phyloP scores from a whole-genome alignment of 2,329 filamentous ascomycete genomes.

The Calonectria multiphialidica region DNA sequence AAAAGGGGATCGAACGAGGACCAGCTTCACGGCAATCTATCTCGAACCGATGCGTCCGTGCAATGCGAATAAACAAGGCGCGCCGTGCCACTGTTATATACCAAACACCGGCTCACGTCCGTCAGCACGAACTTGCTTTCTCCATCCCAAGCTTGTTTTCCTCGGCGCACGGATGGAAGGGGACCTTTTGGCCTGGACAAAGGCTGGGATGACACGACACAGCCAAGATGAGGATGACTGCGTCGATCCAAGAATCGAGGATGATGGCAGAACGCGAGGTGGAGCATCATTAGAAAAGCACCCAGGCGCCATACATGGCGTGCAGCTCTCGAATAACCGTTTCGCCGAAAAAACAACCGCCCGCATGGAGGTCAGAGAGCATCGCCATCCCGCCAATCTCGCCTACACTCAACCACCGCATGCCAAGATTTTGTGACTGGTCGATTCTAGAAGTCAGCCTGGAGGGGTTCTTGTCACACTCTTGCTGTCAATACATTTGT shows the following conservation, averaged over 20 bases:
- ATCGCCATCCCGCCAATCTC: background rate
- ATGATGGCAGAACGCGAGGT: background rate
- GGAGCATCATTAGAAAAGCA: background rate
- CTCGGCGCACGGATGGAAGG: background rate
- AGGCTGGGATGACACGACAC: background rate
- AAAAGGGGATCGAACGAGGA: background rate
- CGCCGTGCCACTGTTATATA: background rate
- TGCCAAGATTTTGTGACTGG: background rate
- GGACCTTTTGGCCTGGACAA: background rate
- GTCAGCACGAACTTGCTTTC: background rate
- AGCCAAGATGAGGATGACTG: background rate
- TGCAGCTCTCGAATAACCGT: background rate
- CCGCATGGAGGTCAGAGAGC: background rate
- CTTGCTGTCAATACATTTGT: background rate
- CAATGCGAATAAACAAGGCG: background rate
- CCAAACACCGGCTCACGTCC: background rate
- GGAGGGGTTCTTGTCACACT: background rate
- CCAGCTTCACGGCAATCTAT: background rate
- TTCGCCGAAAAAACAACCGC: background rate
- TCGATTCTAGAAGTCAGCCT: background rate
- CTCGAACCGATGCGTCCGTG: background rate
- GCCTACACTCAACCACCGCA: background rate
- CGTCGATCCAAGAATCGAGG: background rate
- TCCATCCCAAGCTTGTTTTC: background rate
- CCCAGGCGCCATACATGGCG: background rate